Evolutionary conservation across 345 rosid species (phyloP).

Genomic region (Rhodamnia argentea): DNA sequence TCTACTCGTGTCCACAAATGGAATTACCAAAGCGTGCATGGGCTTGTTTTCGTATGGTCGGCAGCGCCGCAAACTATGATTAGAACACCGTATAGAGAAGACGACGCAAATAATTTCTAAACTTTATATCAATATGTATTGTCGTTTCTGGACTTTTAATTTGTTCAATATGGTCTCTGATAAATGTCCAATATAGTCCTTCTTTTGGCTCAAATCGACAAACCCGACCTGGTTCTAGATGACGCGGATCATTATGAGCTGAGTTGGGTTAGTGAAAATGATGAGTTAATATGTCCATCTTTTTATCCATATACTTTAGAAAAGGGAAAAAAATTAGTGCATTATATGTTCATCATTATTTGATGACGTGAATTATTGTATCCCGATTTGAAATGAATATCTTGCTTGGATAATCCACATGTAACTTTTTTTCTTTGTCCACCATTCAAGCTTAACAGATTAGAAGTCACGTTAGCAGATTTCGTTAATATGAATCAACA

Average conservation of each 20-base stretch:
- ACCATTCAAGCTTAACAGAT: background rate
- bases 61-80: background rate
- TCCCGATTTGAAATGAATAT: background rate
- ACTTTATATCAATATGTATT: background rate
- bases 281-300: no score
- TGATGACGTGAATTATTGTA: background rate
- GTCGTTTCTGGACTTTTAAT: background rate
- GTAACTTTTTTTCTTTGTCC: background rate
- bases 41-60: background rate
- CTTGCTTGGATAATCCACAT: background rate
- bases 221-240: background rate
- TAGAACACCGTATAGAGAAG: background rate
- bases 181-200: background rate
- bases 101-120: background rate
- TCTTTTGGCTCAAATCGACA: background rate
- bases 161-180: rapidly evolving
- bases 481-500: background rate
- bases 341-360: background rate
- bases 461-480: background rate
- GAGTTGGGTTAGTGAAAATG: no score
- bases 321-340: no score
- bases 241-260: no score
- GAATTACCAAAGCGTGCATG: background rate
- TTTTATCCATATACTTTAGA: no score
- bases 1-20: background rate